Evolutionary conservation across 306 rosid genomes (phyloP), one percentile per base, ranked within the genome.

Genomic region (Vigna angularis): DNA sequence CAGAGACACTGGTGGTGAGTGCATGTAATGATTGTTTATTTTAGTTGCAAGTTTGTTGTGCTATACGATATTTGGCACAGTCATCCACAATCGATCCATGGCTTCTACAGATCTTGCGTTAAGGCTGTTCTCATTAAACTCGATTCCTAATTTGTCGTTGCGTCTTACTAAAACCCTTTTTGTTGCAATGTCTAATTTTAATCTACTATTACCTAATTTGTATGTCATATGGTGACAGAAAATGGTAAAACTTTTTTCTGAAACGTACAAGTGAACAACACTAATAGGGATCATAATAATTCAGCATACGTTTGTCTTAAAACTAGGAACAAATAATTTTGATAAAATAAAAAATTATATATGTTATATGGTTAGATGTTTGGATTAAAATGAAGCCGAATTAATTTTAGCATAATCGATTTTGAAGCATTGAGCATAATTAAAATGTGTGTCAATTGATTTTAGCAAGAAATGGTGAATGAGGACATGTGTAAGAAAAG

Each of bases 21-120:
- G 77, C 73, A 40, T 51, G 34, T 30, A 61, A 82, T 76, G 56
- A 76, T 76, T 82, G 73, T 20, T 42, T 20, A 13, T 52, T 47
- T 61, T 30, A 30, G 22, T 10, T 32, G 2, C 20, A 66, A 66
- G 66, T 51, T 61, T 62, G 56, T n/a, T 45, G 50, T 40, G 34
- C 45, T 20, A n/a, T 51, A 17, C 1, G 36, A 40, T 40, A 15
- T 69, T 26, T 61, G 66, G 36, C 38, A 49, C 47, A 34, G 18
- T 64, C 64, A 16, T 53, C 67, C 16, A 13, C 53, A 32, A 49
- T 36, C 9, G 1, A 72, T 63, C 12, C 49, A 15, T 9, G n/a
- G 20, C 26, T n/a, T 44, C 53, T 14, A 20, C 4, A 17, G 32
- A 58, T 32, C 38, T 70, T 9, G 47, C 40, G 55, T 15, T 45